A percentile compares a stretch with the other conserved stretches of the same genome.
phyloP scores from a whole-genome alignment of 2,329 filamentous ascomycete species.

The Stylonectria norvegica region DNA sequence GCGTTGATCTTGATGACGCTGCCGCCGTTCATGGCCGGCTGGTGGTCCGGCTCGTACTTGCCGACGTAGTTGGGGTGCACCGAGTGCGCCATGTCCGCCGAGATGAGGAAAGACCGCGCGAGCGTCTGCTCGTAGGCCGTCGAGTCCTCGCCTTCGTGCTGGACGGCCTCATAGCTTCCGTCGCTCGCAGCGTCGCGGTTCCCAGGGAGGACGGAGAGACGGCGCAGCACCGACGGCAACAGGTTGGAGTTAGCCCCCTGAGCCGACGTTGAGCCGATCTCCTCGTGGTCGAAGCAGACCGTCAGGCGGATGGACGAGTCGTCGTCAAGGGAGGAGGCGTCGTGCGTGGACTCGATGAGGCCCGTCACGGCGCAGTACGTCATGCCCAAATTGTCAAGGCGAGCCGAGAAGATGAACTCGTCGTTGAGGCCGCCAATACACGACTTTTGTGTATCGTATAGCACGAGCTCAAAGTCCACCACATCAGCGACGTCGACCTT shows the following conservation, averaged over 20 bases:
- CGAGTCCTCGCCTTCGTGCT: constrained; percentile 58
- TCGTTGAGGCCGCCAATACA: constrained; percentile 86
- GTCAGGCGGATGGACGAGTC: constrained; percentile 86
- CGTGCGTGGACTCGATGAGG: constrained; percentile 73
- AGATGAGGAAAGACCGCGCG: constrained; percentile 86
- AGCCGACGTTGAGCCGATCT: constrained; percentile 88
- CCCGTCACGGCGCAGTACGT: constrained; percentile 88
- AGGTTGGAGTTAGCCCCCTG: constrained; percentile 94
- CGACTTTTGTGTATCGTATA: constrained; percentile 92
- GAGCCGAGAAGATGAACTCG: constrained; percentile 94
- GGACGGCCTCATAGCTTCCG: constrained; percentile 53
- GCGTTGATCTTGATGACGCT: constrained; percentile 98
- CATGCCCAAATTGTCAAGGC: constrained; percentile 94
- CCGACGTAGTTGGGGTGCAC: constrained; percentile 91
- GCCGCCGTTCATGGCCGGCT: constrained; percentile 93
- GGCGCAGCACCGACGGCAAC: constrained; percentile 79
- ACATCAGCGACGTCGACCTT: constrained; percentile 68
- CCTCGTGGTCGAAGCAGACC: constrained; percentile 95
- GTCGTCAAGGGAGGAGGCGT: constrained; percentile 62
- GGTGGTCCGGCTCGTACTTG: constrained; percentile 89
- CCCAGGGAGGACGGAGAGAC: constrained; percentile 75
- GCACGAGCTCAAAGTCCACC: constrained; percentile 91
- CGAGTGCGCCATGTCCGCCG: constrained; percentile 95
- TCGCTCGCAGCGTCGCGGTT: constrained; percentile 65
- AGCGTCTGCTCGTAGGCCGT: constrained; percentile 94